phyloP scores from a whole-genome alignment of 345 rosid genomes.

The Clausena lansium region DNA sequence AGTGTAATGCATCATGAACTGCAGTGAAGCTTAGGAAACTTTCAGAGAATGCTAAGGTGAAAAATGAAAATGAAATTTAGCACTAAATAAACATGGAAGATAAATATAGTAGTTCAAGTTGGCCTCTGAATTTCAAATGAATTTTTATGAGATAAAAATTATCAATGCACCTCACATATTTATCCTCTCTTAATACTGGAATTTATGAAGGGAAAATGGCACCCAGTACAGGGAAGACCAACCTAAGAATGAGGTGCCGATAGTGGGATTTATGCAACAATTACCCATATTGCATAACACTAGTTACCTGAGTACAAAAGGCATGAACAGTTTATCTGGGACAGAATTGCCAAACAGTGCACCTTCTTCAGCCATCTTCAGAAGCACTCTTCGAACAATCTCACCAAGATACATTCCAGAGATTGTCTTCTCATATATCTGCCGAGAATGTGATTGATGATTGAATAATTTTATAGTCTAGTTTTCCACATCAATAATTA shows the following conservation, averaged over 20 bases:
- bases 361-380: constrained; percentile 57
- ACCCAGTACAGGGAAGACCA: no score
- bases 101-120: neutral
- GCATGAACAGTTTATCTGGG: constrained; percentile 49
- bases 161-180: neutral
- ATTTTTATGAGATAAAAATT: neutral
- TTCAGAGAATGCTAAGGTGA: neutral
- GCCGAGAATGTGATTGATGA: constrained; percentile 5
- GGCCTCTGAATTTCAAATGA: neutral
- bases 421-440: constrained; percentile 91
- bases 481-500: neutral
- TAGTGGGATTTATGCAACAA: neutral
- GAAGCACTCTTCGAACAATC: constrained; percentile 62
- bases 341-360: constrained; percentile 45
- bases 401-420: constrained; percentile 97
- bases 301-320: constrained; percentile 50
- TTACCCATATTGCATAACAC: neutral
- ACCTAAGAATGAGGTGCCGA: neutral
- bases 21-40: neutral
- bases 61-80: neutral
- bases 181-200: neutral
- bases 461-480: neutral
- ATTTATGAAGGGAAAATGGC: neutral
- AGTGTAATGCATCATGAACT: neutral
- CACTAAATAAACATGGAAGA: neutral